A percentile compares a stretch with the other conserved stretches of the same genome.
phyloP scores from a whole-genome alignment of 2,329 filamentous ascomycete genomes.

The Cytospora chrysosperma region DNA sequence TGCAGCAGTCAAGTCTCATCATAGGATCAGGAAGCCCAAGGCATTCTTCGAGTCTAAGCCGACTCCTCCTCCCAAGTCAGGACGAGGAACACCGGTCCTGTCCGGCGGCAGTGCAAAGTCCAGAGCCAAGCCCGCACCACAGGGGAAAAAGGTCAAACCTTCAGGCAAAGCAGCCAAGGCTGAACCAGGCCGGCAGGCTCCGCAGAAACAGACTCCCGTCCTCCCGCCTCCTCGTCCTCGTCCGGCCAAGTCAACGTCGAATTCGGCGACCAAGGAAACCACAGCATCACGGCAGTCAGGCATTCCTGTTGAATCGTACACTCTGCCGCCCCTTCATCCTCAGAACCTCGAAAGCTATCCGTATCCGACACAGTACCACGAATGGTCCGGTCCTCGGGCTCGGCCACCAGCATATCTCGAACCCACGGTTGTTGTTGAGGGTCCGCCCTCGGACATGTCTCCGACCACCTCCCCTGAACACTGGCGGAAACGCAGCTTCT shows the following conservation, averaged over 20 bases:
- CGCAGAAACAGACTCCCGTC: background rate
- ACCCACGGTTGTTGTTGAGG: conserved; percentile 13
- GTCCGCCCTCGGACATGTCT: conserved; percentile 21
- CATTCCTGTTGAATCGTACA: background rate
- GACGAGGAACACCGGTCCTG: background rate
- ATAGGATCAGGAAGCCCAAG: conserved; percentile 48
- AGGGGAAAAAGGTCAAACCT: conserved; percentile 7
- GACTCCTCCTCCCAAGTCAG: background rate
- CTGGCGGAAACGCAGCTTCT: conserved; percentile 18
- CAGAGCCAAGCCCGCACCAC: background rate
- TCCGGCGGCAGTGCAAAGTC: background rate
- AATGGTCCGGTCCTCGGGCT: background rate
- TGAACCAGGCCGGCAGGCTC: background rate
- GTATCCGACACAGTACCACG: background rate
- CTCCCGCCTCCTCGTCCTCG: conserved; percentile 6
- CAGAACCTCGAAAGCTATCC: conserved; percentile 5
- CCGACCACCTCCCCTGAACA: conserved; percentile 17
- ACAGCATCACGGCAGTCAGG: background rate
- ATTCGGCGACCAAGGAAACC: background rate
- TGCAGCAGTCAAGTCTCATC: conserved; percentile 50
- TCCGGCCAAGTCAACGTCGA: background rate
- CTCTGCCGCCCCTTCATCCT: conserved; percentile 1
- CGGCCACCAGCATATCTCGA: conserved; percentile 18
- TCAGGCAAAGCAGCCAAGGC: background rate
- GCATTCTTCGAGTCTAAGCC: conserved; percentile 32